Percentiles rank a stretch among this genome's conserved stretches.
Conservation (phyloP, 768 basidiomycete genomes). For the Suillus weaverae region DNA sequence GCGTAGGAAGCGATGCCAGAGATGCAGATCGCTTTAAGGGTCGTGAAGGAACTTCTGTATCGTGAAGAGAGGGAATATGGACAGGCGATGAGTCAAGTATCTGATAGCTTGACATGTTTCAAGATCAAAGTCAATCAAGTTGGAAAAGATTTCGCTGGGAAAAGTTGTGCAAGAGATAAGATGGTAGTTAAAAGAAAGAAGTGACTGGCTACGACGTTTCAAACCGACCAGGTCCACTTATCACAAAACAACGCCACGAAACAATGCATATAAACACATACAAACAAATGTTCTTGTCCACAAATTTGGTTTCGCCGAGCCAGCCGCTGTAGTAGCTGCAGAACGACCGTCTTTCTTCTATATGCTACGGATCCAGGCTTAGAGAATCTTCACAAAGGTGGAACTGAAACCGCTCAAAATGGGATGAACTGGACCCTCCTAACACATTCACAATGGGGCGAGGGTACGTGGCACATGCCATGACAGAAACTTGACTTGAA, state of each 20-base stretch:
- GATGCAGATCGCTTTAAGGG: slow-evolving; percentile 65
- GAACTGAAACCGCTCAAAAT: background rate
- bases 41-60: slow-evolving; percentile 22
- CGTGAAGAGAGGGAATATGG: slow-evolving; percentile 15
- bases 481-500: background rate
- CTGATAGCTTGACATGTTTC: slow-evolving; percentile 32
- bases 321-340: background rate
- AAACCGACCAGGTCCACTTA: background rate
- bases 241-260: background rate
- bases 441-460: background rate
- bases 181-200: slow-evolving; percentile 9
- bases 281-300: background rate
- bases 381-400: background rate
- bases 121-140: background rate
- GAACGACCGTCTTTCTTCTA: background rate
- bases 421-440: background rate
- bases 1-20: slow-evolving; percentile 63
- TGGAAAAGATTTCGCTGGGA: background rate
- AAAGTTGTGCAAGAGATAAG: slow-evolving; percentile 5
- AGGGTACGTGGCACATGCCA: background rate
- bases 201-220: background rate
- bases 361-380: background rate
- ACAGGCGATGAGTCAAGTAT: slow-evolving; percentile 36
- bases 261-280: slow-evolving; percentile 1
- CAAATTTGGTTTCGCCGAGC: background rate